These are phyloP conservation scores for Pseudogymnoascus sp. DNA, from an alignment of 2,329 filamentous ascomycete species.

Conservation along the genomic window DNA sequence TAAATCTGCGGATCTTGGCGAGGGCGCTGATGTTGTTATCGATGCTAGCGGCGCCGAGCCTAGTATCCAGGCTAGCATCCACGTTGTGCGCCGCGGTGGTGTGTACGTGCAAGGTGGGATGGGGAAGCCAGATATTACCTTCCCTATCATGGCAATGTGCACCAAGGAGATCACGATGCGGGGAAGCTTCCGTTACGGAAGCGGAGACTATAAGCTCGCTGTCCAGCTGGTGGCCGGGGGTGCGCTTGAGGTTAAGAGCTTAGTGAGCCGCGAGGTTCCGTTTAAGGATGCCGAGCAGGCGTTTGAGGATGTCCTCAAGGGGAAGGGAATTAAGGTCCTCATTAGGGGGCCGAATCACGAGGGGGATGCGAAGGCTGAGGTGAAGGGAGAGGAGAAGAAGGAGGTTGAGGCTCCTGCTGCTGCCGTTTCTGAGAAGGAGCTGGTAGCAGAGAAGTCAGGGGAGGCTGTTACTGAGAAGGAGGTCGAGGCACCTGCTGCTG, in stretches of 20 bases:
- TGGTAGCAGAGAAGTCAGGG: neutral
- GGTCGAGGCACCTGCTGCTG: neutral
- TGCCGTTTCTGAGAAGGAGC: neutral
- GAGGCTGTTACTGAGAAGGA: neutral
- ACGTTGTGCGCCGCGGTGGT: constrained; percentile 62
- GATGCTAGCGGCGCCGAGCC: constrained; percentile 74
- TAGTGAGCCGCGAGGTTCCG: constrained; percentile 68
- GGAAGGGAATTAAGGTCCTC: constrained; percentile 65
- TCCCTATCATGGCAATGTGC: constrained; percentile 86
- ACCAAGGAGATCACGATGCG: constrained; percentile 80
- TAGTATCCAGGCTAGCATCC: constrained; percentile 66
- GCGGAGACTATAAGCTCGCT: constrained; percentile 73
- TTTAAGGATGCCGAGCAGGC: constrained; percentile 80
- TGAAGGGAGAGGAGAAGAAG: neutral
- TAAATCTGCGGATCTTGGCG: constrained; percentile 51
- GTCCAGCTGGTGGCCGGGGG: constrained; percentile 66
- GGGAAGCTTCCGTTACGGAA: constrained; percentile 83
- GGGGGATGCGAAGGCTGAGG: neutral
- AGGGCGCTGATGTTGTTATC: constrained; percentile 68
- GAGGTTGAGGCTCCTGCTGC: neutral
- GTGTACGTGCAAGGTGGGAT: constrained; percentile 82
- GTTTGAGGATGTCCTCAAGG: constrained; percentile 77
- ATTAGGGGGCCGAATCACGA: constrained; percentile 60
- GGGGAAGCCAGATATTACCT: constrained; percentile 78
- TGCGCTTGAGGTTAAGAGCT: constrained; percentile 69